A percentile compares a stretch with the other conserved stretches of the same genome.
These are phyloP conservation scores for Debaryomyces sp. DNA, from an alignment of 1,139 yeast genomes.

Conservation along the genomic window DNA sequence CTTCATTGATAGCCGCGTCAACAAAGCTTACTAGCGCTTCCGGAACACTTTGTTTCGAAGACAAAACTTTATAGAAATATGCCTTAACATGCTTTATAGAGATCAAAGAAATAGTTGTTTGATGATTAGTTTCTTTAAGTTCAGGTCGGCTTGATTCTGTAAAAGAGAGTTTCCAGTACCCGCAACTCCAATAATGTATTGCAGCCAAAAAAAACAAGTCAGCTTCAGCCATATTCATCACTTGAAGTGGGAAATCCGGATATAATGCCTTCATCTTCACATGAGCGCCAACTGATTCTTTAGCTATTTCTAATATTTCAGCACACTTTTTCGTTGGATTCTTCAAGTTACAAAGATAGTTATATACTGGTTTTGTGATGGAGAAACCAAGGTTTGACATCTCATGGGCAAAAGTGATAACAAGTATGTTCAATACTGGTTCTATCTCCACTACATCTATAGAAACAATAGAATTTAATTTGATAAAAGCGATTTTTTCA, in stretches of 20 bases:
- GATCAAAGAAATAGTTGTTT: neutral
- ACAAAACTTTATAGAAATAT: slow-evolving; percentile 10
- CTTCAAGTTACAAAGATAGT: neutral
- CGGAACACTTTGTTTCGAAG: slow-evolving; percentile 11
- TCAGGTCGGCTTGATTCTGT: slow-evolving; percentile 6
- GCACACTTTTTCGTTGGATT: neutral
- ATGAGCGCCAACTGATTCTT: slow-evolving; percentile 7
- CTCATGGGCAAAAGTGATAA: neutral
- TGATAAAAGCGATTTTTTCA: neutral
- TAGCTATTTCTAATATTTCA: slow-evolving; percentile 4
- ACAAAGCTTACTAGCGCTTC: neutral
- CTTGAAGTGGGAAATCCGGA: slow-evolving; percentile 15
- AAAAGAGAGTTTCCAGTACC: slow-evolving; percentile 7
- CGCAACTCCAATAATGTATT: slow-evolving; percentile 11
- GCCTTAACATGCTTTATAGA: slow-evolving; percentile 8
- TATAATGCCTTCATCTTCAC: slow-evolving; percentile 7
- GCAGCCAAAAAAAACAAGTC: slow-evolving; percentile 11
- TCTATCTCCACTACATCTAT: neutral
- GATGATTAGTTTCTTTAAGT: slow-evolving; percentile 5
- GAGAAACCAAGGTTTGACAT: neutral
- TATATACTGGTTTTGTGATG: neutral
- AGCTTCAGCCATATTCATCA: slow-evolving; percentile 9
- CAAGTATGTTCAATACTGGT: neutral
- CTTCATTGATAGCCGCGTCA: slow-evolving; percentile 2
- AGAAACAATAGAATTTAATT: neutral